Evolutionary conservation across 2,329 filamentous ascomycete genomes (phyloP).

Genomic region (Ceratocystis cubensis): DNA sequence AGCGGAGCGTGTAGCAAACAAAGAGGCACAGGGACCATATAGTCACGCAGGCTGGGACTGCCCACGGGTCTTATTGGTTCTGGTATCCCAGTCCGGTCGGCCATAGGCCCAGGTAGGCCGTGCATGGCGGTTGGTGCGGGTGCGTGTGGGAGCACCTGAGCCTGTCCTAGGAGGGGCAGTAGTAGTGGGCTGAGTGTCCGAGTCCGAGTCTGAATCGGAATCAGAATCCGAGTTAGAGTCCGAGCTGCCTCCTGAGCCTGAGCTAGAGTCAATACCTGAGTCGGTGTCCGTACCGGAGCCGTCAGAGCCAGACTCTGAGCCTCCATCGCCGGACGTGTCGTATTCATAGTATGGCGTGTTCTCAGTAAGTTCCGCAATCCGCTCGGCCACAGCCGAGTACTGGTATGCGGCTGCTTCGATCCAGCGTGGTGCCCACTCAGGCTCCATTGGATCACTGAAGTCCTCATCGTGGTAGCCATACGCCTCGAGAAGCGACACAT

Average conservation of each 20-base stretch:
- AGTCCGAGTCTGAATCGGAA: not conserved
- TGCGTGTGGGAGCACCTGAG: not conserved
- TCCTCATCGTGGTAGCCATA: constrained; percentile 32
- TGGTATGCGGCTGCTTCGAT: not conserved
- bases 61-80: not conserved
- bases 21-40: not conserved
- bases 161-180: not conserved
- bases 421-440: constrained; percentile 25
- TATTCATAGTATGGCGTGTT: constrained; percentile 18
- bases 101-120: not conserved
- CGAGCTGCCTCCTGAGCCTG: not conserved
- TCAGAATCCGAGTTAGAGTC: not conserved
- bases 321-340: not conserved
- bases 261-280: not conserved
- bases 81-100: too few relatives aligned
- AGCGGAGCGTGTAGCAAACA: not conserved
- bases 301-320: not conserved
- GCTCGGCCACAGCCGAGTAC: constrained; percentile 5
- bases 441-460: constrained; percentile 31
- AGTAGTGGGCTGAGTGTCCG: not conserved
- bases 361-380: constrained; percentile 13
- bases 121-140: not conserved
- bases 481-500: constrained; percentile 30
- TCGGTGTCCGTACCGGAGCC: not conserved
- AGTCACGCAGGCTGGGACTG: not conserved